Conservation (phyloP, 1,284 basidiomycete genomes). For the Coriolopsis trogii region DNA sequence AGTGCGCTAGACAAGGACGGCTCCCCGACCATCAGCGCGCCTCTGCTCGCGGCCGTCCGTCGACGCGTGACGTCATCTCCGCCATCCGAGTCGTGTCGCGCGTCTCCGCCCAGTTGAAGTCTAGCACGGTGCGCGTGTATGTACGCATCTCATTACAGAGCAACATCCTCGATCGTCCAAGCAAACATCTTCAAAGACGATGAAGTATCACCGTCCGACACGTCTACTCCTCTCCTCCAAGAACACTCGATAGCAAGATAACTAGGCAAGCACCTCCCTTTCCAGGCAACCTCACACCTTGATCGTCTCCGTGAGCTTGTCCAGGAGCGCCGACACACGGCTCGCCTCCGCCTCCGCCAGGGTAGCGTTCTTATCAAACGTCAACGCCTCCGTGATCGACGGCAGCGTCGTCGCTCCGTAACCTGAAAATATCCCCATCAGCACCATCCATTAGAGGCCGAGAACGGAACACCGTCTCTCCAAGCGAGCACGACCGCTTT, state of each 20-base stretch:
- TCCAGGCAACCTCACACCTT: constrained; percentile 16
- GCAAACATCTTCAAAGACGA: too few species aligned
- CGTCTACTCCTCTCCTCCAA: not conserved
- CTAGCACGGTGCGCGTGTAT: not conserved
- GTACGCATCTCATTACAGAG: too few species aligned
- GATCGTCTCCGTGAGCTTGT: constrained; percentile 31
- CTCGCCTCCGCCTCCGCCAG: constrained; percentile 67
- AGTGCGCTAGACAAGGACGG: not conserved
- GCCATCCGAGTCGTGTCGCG: constrained; percentile 7
- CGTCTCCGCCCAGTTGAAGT: not conserved
- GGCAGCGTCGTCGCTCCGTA: constrained; percentile 90
- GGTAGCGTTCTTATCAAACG: constrained; percentile 65
- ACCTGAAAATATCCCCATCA: constrained; percentile 43
- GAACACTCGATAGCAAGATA: not conserved
- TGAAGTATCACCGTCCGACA: too few species aligned
- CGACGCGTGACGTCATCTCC: constrained; percentile 23
- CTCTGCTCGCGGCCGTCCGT: not conserved
- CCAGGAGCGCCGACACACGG: constrained; percentile 61
- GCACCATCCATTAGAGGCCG: not conserved
- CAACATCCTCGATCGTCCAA: too few species aligned
- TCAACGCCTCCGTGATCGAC: constrained; percentile 80
- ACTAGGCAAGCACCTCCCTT: not conserved
- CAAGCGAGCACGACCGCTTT: not conserved
- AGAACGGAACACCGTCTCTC: not conserved
- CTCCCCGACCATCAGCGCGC: constrained; percentile 17